Percentiles rank a stretch among this genome's conserved stretches.
Conservation (phyloP, 1,139 yeast species). For the Hansenula sp. region DNA sequence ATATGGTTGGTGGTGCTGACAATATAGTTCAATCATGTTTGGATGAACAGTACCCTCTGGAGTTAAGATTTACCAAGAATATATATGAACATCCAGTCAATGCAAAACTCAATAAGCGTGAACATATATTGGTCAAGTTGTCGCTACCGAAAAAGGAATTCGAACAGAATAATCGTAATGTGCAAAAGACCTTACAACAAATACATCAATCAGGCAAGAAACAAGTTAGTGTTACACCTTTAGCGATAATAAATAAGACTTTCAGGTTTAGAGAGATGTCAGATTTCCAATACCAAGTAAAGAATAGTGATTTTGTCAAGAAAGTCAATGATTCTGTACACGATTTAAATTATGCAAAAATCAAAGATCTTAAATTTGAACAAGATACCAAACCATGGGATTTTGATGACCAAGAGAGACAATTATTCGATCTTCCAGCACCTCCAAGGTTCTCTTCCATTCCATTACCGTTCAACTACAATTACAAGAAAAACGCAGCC, state of each 20-base stretch:
- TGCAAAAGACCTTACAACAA: constrained; percentile 45
- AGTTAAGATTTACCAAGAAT: constrained; percentile 62
- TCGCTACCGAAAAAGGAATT: constrained; percentile 62
- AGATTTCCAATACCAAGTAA: constrained; percentile 76
- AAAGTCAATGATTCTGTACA: constrained; percentile 37
- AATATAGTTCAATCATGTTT: constrained; percentile 33
- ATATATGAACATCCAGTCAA: constrained; percentile 80
- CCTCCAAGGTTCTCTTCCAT: constrained; percentile 81
- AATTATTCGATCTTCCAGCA: constrained; percentile 62
- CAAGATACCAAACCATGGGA: constrained; percentile 21
- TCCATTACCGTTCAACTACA: constrained; percentile 72
- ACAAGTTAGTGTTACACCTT: constrained; percentile 47
- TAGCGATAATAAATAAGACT: constrained; percentile 65
- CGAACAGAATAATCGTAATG: constrained; percentile 40
- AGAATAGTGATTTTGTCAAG: constrained; percentile 46
- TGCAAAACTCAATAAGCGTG: constrained; percentile 43
- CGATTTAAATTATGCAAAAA: constrained; percentile 33
- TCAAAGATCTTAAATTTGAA: constrained; percentile 28
- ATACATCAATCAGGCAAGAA: constrained; percentile 18
- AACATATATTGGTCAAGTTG: constrained; percentile 65
- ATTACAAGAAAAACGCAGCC: constrained; percentile 54
- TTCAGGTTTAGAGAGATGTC: constrained; percentile 81
- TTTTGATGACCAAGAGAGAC: neutral
- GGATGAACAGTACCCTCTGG: constrained; percentile 42
- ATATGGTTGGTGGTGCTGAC: constrained; percentile 72